Percentiles rank a stretch among this genome's conserved stretches.
These are phyloP conservation scores for Harringtonia aguacate DNA, from an alignment of 2,329 filamentous ascomycete genomes.

Conservation along the genomic window DNA sequence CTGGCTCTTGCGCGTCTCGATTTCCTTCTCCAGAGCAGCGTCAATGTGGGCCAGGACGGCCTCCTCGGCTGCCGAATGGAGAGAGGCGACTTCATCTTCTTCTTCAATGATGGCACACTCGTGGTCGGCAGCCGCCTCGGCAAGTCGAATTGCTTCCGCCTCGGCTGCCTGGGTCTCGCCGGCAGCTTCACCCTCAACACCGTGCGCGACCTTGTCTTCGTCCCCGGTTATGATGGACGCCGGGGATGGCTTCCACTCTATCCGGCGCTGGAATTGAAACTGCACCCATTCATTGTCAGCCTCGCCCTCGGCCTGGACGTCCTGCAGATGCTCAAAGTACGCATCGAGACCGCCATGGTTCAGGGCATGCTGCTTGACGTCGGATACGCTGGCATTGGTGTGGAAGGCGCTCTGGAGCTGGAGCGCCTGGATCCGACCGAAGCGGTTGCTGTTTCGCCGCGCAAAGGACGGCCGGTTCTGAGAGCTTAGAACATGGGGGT, in stretches of 20 bases:
- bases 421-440: slow-evolving; percentile 45
- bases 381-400: slow-evolving; percentile 42
- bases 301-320: slow-evolving; percentile 58
- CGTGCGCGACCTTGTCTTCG: slow-evolving; percentile 23
- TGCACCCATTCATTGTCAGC: slow-evolving; percentile 77
- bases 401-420: slow-evolving; percentile 74
- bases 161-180: slow-evolving; percentile 17
- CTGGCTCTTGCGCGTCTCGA: slow-evolving; percentile 41
- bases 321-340: slow-evolving; percentile 85
- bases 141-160: slow-evolving; percentile 22
- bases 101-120: background rate
- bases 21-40: slow-evolving; percentile 72
- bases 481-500: slow-evolving; percentile 64
- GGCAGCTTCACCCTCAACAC: slow-evolving; percentile 16
- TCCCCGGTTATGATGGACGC: slow-evolving; percentile 40
- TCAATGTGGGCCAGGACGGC: slow-evolving; percentile 71
- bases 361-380: slow-evolving; percentile 40
- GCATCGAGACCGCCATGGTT: slow-evolving; percentile 66
- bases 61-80: slow-evolving; percentile 22
- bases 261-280: slow-evolving; percentile 77
- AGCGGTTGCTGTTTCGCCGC: slow-evolving; percentile 43
- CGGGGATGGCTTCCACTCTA: slow-evolving; percentile 71
- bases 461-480: slow-evolving; percentile 56
- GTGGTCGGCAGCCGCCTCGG: background rate
- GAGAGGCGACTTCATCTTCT: background rate